Base-by-base conservation (phyloP, 2,329 filamentous ascomycete genomes). In the Fusarium sp. region DNA sequence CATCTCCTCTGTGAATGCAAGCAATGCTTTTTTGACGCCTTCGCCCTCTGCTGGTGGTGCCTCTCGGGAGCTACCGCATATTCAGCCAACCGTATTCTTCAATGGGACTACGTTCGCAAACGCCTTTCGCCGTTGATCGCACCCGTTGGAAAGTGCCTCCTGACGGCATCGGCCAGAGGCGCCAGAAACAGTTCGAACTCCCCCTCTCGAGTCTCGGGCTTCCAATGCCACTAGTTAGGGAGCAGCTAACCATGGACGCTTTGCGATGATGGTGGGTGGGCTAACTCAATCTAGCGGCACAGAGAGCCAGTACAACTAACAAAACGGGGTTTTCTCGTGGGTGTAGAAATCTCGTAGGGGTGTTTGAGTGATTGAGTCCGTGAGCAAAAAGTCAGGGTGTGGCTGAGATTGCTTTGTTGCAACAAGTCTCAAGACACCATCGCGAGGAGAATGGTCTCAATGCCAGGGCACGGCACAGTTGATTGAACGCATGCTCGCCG, bases 361-460 rank as follows among this genome's bases (percentile, higher is more conserved):
- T 46, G n/a, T 24, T 24, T 24, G 24, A 24, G 7, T 24, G 55
- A 52, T 54, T 51, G 59, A 57, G 55, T 64, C 50, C 52, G 40
- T 61, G 51, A 43, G 51, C 43, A 26, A 44, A 40, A 54, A 56
- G 56, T 68, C 70, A 69, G 70, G 70, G 68, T 73, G 60, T 71
- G 68, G 68, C 68, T 68, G 61, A 67, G 48, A 69, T 69, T 68
- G 58, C 64, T 63, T 64, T 66, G 60, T 67, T 60, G 41, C 59
- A 58, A 43, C 45, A 30, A 30, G 28, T 30, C 28, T 30, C 11
- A 33, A 32, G 26, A 50, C 56, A 58, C 35, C 62, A 62, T 67
- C 64, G 46, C 47, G 70, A 65, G 64, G 24, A 65, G 58, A 67
- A 70, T 70, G 50, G n/a, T 32, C 43, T 59, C 30, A 40, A 62